These are phyloP conservation scores for Scytalidium sp. DNA, from an alignment of 2,329 filamentous ascomycete genomes.

Conservation along the genomic window DNA sequence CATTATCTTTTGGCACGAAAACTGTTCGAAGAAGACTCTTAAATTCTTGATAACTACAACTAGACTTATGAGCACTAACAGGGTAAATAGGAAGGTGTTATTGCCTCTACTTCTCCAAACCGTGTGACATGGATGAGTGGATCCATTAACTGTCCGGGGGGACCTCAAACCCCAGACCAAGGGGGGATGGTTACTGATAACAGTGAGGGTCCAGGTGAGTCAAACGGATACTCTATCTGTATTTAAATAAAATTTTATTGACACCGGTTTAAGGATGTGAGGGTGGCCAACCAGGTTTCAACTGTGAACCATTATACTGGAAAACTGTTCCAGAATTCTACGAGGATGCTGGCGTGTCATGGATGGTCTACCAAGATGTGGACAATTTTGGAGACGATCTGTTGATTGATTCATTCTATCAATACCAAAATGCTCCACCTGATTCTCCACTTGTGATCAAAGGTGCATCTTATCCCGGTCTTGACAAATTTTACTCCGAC, in stretches of 20 bases:
- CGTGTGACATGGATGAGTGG: slow-evolving; percentile 41
- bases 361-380: slow-evolving; percentile 42
- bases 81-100: slow-evolving; percentile 34
- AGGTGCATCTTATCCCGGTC: slow-evolving; percentile 28
- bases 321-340: slow-evolving; percentile 41
- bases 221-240: too few species aligned
- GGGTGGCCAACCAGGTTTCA: slow-evolving; percentile 27
- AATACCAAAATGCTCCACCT: slow-evolving; percentile 37
- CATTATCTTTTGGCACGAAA: too few species aligned
- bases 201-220: slow-evolving; percentile 41
- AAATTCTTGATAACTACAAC: neutral
- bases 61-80: too few species aligned
- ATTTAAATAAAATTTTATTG: too few species aligned
- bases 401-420: slow-evolving; percentile 38
- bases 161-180: slow-evolving; percentile 33
- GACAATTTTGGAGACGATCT: slow-evolving; percentile 46
- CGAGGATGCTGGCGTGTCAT: slow-evolving; percentile 38
- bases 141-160: slow-evolving; percentile 37
- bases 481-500: slow-evolving; percentile 45
- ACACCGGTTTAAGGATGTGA: too few species aligned
- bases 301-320: slow-evolving; percentile 45
- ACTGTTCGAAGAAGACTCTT: too few species aligned
- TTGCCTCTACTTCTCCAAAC: slow-evolving; percentile 39
- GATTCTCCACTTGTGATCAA: slow-evolving; percentile 32
- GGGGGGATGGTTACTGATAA: slow-evolving; percentile 41